phyloP scores from a whole-genome alignment of 129 eudicot species.

The Chrysanthemum lavandulifolium region DNA sequence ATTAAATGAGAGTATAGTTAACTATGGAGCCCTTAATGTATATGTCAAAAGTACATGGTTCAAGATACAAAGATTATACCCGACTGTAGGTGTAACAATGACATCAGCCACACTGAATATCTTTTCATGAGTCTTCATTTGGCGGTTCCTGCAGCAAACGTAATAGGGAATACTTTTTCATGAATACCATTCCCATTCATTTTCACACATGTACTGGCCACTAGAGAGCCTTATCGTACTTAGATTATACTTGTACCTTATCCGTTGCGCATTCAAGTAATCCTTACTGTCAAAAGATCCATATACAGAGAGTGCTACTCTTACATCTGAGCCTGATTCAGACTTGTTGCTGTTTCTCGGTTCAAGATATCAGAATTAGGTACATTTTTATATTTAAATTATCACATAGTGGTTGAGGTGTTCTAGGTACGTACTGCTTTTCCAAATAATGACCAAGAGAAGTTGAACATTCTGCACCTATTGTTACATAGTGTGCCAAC shows the following conservation, averaged over 20 bases:
- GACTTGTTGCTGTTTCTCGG: slow-evolving; percentile 45
- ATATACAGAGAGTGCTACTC: slow-evolving; percentile 81
- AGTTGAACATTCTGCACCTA: slow-evolving; percentile 79
- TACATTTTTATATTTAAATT: not conserved
- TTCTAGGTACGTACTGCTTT: slow-evolving; percentile 49
- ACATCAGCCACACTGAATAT: slow-evolving; percentile 83
- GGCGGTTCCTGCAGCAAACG: slow-evolving; percentile 57
- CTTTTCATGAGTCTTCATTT: slow-evolving; percentile 63
- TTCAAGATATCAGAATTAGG: slow-evolving; percentile 18
- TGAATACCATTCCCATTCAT: not conserved
- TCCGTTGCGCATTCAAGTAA: slow-evolving; percentile 84
- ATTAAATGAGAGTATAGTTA: not conserved
- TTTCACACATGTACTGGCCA: not conserved
- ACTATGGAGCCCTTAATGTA: not conserved
- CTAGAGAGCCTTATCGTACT: not conserved
- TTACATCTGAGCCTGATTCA: slow-evolving; percentile 81
- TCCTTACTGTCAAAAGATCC: slow-evolving; percentile 73
- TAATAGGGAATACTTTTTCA: not conserved
- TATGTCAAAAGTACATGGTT: not conserved
- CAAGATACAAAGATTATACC: slow-evolving; percentile 42
- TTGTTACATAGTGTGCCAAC: slow-evolving; percentile 86
- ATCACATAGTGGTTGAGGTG: not conserved
- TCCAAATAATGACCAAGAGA: slow-evolving; percentile 64
- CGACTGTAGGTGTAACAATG: slow-evolving; percentile 87
- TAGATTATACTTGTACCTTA: slow-evolving; percentile 48